Conservation (phyloP, 1,139 yeast genomes). For the Lipomyces yarrowii region DNA sequence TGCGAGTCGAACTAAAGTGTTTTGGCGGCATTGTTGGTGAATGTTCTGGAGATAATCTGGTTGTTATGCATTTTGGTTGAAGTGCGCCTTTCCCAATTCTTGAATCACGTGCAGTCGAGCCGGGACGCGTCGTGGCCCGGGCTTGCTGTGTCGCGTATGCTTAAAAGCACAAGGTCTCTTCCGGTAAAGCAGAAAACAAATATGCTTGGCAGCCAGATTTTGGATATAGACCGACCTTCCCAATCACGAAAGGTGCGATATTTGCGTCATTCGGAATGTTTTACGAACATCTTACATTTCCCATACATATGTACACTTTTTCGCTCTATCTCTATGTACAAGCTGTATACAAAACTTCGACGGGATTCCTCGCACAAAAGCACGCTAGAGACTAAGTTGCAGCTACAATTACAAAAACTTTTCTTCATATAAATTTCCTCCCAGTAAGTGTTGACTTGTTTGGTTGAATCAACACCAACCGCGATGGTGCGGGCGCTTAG, state of each 20-base stretch:
- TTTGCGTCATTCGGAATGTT: neutral
- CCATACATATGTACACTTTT: neutral
- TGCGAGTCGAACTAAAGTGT: neutral
- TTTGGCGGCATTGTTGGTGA: neutral
- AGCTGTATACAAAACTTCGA: neutral
- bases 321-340: slow-evolving; percentile 6
- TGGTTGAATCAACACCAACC: neutral
- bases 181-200: too few relatives aligned
- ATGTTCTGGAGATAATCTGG: too few relatives aligned
- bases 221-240: too few relatives aligned
- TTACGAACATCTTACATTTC: neutral
- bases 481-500: neutral
- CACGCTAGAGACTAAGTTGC: neutral
- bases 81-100: too few relatives aligned
- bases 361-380: neutral
- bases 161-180: too few relatives aligned
- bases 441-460: neutral
- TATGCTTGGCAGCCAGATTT: too few relatives aligned
- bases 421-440: neutral
- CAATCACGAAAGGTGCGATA: neutral
- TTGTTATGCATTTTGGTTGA: too few relatives aligned
- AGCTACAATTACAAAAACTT: neutral
- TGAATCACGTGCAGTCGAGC: too few relatives aligned
- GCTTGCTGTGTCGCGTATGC: too few relatives aligned
- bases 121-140: too few relatives aligned